Evolutionary conservation across 805 yeast species (phyloP).

Genomic region (Kregervanrija pseudodelftensis): DNA sequence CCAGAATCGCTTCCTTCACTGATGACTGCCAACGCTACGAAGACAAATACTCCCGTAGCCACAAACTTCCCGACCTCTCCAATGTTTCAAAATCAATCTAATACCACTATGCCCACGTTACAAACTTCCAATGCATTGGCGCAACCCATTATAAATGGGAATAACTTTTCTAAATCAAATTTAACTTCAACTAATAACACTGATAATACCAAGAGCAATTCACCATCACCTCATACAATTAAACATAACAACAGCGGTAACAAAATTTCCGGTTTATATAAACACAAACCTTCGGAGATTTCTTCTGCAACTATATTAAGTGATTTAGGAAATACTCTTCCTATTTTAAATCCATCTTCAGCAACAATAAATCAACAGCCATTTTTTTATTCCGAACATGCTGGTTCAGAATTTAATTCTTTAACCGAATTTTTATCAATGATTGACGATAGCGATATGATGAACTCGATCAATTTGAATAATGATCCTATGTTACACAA

Average conservation of each 20-base stretch:
- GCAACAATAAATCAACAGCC: constrained; percentile 53
- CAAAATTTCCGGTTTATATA: not conserved
- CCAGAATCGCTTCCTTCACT: no score
- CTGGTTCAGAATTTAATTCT: constrained; percentile 87
- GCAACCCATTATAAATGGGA: no score
- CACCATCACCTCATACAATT: no score
- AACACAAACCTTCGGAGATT: constrained; percentile 2
- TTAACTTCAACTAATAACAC: no score
- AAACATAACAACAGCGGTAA: not conserved
- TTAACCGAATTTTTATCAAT: constrained; percentile 82
- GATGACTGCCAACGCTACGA: no score
- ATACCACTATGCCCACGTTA: no score
- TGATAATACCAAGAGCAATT: no score
- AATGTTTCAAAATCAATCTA: no score
- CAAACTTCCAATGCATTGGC: no score
- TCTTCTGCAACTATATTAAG: not conserved
- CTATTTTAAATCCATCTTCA: constrained; percentile 12
- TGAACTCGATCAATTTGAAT: constrained; percentile 31
- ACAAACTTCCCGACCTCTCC: no score
- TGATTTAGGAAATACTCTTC: not conserved
- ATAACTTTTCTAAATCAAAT: no score
- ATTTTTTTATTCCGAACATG: constrained; percentile 82
- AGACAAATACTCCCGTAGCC: no score
- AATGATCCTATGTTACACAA: constrained; percentile 32
- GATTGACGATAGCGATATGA: constrained; percentile 79